Conservation (phyloP, 129 eudicot genomes). For the Helianthus annuus region DNA sequence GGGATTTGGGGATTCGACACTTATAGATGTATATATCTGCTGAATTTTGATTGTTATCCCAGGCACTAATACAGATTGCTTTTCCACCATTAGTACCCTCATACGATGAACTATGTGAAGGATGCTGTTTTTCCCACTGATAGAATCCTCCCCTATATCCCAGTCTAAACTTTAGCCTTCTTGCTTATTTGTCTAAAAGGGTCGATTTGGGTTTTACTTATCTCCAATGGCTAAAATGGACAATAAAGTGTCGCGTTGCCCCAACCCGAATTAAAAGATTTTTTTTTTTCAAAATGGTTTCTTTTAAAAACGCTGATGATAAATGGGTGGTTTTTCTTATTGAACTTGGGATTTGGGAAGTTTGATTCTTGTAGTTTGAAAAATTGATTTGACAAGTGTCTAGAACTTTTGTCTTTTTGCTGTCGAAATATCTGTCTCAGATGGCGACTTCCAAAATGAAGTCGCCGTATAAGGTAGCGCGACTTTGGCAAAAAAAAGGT, state of each 20-base stretch:
- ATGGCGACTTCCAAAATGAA: too few species aligned
- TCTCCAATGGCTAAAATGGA: neutral
- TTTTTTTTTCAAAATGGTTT: too few species aligned
- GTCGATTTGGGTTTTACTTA: constrained; percentile 1
- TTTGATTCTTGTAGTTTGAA: too few species aligned
- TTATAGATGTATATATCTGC: constrained; percentile 60
- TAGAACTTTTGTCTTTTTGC: too few species aligned
- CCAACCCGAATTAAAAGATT: neutral
- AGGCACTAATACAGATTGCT: constrained; percentile 69
- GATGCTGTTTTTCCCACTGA: constrained; percentile 61
- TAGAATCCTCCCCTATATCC: constrained; percentile 48
- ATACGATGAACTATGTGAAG: constrained; percentile 41
- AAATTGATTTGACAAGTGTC: too few species aligned
- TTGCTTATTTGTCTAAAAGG: neutral
- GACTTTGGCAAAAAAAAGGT: too few species aligned
- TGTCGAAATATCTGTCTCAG: too few species aligned
- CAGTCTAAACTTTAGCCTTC: constrained; percentile 1
- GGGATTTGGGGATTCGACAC: too few species aligned
- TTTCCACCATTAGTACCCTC: constrained; percentile 68
- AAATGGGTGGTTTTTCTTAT: too few species aligned
- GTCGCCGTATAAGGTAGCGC: too few species aligned
- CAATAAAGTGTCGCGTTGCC: neutral
- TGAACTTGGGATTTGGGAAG: too few species aligned
- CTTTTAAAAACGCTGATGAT: too few species aligned
- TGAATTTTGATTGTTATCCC: constrained; percentile 64